These are phyloP conservation scores for Gymnopus androsaceus DNA, from an alignment of 1,284 basidiomycete species.

Conservation along the genomic window DNA sequence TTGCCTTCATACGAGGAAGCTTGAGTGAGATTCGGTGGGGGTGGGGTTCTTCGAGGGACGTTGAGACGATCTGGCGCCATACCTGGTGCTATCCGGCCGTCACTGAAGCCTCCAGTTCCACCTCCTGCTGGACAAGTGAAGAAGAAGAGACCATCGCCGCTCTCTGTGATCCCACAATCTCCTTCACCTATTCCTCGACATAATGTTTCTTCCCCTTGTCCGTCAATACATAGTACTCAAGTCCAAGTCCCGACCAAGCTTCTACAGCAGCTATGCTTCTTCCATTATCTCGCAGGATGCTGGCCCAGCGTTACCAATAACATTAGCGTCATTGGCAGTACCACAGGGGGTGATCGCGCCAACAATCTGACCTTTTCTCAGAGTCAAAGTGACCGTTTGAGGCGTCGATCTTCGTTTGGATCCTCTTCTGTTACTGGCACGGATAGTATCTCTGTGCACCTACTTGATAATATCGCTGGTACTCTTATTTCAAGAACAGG, in stretches of 20 bases:
- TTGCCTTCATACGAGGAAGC: constrained; percentile 45
- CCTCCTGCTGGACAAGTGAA: constrained; percentile 3
- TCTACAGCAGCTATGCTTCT: constrained; percentile 84
- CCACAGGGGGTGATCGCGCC: constrained; percentile 42
- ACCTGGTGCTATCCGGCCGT: constrained; percentile 1
- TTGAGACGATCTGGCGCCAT: constrained; percentile 15
- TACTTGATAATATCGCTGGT: no score
- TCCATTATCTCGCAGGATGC: constrained; percentile 91
- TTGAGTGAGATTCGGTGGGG: constrained; percentile 39
- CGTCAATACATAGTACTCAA: no score
- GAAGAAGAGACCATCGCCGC: constrained; percentile 16
- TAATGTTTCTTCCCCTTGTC: constrained; percentile 6
- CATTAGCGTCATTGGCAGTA: constrained; percentile 60
- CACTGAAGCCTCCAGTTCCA: constrained; percentile 15
- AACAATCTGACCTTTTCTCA: constrained; percentile 81
- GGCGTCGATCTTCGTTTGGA: constrained; percentile 62
- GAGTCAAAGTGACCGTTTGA: constrained; percentile 52
- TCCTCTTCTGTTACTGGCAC: constrained; percentile 73
- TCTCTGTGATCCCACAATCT: constrained; percentile 13
- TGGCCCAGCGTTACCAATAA: constrained; percentile 59
- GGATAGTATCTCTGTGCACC: no score
- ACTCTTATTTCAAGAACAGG: no score
- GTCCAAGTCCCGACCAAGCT: constrained; percentile 69
- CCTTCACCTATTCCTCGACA: constrained; percentile 12
- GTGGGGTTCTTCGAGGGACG: constrained; percentile 26